Percentiles rank a stretch among this genome's conserved stretches.
Conservation (phyloP, 1,139 yeast genomes). For the Candida sanyaensis region DNA sequence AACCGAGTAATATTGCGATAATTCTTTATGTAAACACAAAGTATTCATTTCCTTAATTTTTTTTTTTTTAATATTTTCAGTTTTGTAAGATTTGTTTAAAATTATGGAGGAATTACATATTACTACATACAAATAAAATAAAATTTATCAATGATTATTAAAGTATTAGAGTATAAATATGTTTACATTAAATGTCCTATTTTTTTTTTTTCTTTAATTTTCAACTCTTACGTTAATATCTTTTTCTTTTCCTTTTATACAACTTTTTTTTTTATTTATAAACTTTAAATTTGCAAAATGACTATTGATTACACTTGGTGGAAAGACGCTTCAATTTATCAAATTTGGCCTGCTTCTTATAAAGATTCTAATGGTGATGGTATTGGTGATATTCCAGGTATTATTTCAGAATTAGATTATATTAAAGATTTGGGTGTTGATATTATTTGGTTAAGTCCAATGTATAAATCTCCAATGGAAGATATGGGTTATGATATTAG, state of each 20-base stretch:
- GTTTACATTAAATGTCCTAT: too few species aligned
- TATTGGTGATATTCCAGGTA: constrained; percentile 57
- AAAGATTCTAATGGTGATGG: constrained; percentile 62
- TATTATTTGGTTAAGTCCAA: constrained; percentile 59
- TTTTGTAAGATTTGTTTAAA: too few species aligned
- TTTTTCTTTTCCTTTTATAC: not conserved
- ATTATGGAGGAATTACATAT: too few species aligned
- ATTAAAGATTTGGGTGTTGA: constrained; percentile 53
- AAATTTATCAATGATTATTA: too few species aligned
- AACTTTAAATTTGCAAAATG: constrained; percentile 6
- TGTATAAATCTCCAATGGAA: constrained; percentile 59
- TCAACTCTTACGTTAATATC: not conserved
- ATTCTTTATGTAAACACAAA: too few species aligned
- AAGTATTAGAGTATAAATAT: too few species aligned
- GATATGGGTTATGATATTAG: constrained; percentile 68
- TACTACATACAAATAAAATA: too few species aligned
- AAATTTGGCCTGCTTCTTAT: constrained; percentile 60
- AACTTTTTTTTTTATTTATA: not conserved
- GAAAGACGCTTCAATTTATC: constrained; percentile 58
- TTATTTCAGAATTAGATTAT: constrained; percentile 52
- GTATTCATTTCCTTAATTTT: too few species aligned
- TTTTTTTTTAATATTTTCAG: too few species aligned
- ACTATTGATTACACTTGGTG: constrained; percentile 43
- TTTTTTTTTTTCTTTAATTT: not conserved
- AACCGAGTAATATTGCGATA: too few species aligned